Conservation (phyloP, 2,329 filamentous ascomycete species). For the Pestalotiopsis sp. region DNA sequence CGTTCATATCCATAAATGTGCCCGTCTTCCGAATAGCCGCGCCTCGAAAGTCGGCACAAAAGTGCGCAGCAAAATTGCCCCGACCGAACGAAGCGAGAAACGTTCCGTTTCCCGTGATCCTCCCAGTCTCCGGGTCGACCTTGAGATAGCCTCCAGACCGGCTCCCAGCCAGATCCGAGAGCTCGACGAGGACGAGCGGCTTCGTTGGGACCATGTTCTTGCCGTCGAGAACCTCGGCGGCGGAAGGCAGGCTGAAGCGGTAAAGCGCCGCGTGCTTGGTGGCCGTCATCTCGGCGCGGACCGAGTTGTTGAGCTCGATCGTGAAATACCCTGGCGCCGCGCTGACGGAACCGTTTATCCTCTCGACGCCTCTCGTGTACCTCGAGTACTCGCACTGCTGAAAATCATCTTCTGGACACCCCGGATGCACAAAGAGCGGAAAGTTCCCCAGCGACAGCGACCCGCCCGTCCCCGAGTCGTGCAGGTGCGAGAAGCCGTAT, state of each 20-base stretch:
- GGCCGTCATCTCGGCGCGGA: slow-evolving; percentile 64
- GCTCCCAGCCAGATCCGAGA: slow-evolving; percentile 55
- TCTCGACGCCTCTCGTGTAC: slow-evolving; percentile 46
- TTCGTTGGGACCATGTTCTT: slow-evolving; percentile 38
- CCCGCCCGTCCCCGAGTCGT: slow-evolving; percentile 29
- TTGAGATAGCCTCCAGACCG: slow-evolving; percentile 52
- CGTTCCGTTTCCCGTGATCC: slow-evolving; percentile 61
- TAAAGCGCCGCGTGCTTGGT: slow-evolving; percentile 62
- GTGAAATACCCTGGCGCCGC: slow-evolving; percentile 64
- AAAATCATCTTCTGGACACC: slow-evolving; percentile 49
- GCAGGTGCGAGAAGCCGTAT: slow-evolving; percentile 35
- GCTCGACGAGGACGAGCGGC: slow-evolving; percentile 62
- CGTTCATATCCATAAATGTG: slow-evolving; percentile 56
- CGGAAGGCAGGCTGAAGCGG: slow-evolving; percentile 56
- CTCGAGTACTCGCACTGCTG: slow-evolving; percentile 54
- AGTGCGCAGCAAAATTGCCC: slow-evolving; percentile 58
- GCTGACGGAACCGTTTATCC: slow-evolving; percentile 50
- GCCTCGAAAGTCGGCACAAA: slow-evolving; percentile 64
- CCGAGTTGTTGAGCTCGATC: slow-evolving; percentile 57
- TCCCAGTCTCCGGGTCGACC: slow-evolving; percentile 52
- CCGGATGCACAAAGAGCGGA: slow-evolving; percentile 53
- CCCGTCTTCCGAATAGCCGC: slow-evolving; percentile 58
- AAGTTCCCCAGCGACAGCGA: slow-evolving; percentile 55
- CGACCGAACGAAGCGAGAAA: slow-evolving; percentile 65
- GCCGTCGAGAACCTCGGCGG: slow-evolving; percentile 24